Base-by-base conservation (phyloP, 176 grass and related monocot genomes). In the Avena sativa region DNA sequence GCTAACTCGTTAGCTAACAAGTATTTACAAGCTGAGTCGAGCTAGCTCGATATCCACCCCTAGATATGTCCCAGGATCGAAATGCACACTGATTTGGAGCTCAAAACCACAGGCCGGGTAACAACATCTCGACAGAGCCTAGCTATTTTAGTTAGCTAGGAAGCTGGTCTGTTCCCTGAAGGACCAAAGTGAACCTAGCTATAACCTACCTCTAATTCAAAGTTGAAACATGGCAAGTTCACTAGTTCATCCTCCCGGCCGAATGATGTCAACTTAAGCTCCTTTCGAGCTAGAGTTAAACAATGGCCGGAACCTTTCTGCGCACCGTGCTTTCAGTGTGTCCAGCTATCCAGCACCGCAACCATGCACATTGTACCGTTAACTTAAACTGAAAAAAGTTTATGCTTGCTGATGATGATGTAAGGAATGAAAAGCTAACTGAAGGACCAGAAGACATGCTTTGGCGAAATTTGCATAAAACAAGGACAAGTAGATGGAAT, bases 291-390 rank as follows among this genome's bases (percentile, higher is more conserved):
- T 12, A 25, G 7, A 36, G 13, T 21, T 52, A 74, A 84, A 65
- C 30, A 80, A 49, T 43, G 5, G 11, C 7, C 46, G 26, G 64
- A 80, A 67, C 36, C 76, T 91, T 91, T 91, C 73, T 9, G 46
- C 13, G 48, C 81, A 15, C 66, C 72, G 59, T 58, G 48, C 80
- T 77, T 55, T 17, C 60, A 77, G 43, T 83, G 84, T 87, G 80
- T 89, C 88, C 70, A 81, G 78, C 78, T 87, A 74, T 89, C 88
- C 70, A 81, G 78, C 78, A 59, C 62, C 13, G 83, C 36, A 60
- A 85, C 78, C 36, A 57, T 50, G 77, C 78, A 86, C 88, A 74
- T 74, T n/a, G n/a, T 79, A 75, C 62, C 69, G 16, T 40, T 52
- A 51, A 75, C 40, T 79, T 63, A 79, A 76, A 51, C 23, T 6